phyloP scores from a whole-genome alignment of 768 basidiomycete genomes.

The Termitomyces sp. region DNA sequence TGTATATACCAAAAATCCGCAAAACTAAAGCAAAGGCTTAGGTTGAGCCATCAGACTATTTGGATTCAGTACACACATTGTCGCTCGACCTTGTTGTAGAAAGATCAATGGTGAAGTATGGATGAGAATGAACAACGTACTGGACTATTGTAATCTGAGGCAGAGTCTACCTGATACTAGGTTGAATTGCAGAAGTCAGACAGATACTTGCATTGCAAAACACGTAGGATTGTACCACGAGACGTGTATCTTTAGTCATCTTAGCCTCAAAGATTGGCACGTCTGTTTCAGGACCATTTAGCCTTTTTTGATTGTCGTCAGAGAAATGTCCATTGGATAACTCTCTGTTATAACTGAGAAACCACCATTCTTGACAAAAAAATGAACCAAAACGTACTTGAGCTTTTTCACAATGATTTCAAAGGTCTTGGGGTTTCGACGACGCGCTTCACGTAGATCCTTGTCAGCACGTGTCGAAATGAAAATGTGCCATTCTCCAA shows the following conservation, averaged over 20 bases:
- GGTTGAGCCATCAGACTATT: not conserved
- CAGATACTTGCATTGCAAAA: not conserved
- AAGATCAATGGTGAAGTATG: not conserved
- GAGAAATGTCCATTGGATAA: constrained; percentile 38
- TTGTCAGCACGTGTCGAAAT: constrained; percentile 46
- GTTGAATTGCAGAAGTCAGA: not conserved
- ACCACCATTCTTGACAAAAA: not conserved
- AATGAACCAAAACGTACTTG: constrained; percentile 32
- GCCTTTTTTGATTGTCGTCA: constrained; percentile 11
- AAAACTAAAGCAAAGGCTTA: constrained; percentile 3
- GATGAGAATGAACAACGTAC: not conserved
- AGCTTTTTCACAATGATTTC: constrained; percentile 63
- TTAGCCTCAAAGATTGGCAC: constrained; percentile 15
- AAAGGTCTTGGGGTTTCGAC: constrained; percentile 42
- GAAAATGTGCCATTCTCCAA: constrained; percentile 64
- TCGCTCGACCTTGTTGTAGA: constrained; percentile 5
- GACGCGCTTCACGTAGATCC: constrained; percentile 42
- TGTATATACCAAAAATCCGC: constrained; percentile 20
- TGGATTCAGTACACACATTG: constrained; percentile 4
- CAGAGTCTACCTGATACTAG: constrained; percentile 15
- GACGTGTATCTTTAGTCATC: constrained; percentile 10
- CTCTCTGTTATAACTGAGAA: constrained; percentile 37
- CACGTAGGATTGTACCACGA: constrained; percentile 8
- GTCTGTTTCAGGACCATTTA: constrained; percentile 9
- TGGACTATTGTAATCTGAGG: constrained; percentile 6